Evolutionary conservation across 202 grass and related monocot species (phyloP).

Genomic region (Schoenoplectus triqueter): DNA sequence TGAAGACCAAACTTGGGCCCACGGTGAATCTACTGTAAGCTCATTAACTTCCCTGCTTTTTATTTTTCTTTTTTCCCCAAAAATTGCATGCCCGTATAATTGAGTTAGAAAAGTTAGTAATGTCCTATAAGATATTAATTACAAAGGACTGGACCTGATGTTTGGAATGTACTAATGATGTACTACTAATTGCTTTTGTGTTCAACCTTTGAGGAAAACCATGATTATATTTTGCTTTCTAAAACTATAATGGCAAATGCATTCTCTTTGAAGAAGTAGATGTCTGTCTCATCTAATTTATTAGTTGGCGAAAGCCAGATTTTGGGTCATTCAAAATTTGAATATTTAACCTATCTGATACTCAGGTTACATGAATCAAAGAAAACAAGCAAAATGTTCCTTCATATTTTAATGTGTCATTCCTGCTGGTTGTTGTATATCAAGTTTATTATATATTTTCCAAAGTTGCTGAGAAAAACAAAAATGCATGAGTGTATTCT

Average conservation of each 20-base stretch:
- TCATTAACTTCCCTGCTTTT: constrained; percentile 10
- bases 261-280: background rate
- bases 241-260: background rate
- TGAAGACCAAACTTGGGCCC: constrained; percentile 89
- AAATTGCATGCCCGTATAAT: background rate
- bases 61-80: background rate
- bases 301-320: background rate
- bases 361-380: background rate
- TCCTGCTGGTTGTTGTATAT: constrained; percentile 1
- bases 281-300: constrained; percentile 16
- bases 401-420: constrained; percentile 6
- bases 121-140: background rate
- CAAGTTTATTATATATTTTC: background rate
- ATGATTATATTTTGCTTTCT: constrained; percentile 17
- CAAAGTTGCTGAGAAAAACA: background rate
- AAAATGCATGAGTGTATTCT: background rate
- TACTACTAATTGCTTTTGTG: background rate
- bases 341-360: background rate
- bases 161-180: constrained; percentile 16
- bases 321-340: background rate
- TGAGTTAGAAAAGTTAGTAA: background rate
- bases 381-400: background rate
- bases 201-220: background rate
- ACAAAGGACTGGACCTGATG: background rate
- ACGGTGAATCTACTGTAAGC: constrained; percentile 66